Conservation (phyloP, 2,329 filamentous ascomycete species). For the Colletotrichum horii region DNA sequence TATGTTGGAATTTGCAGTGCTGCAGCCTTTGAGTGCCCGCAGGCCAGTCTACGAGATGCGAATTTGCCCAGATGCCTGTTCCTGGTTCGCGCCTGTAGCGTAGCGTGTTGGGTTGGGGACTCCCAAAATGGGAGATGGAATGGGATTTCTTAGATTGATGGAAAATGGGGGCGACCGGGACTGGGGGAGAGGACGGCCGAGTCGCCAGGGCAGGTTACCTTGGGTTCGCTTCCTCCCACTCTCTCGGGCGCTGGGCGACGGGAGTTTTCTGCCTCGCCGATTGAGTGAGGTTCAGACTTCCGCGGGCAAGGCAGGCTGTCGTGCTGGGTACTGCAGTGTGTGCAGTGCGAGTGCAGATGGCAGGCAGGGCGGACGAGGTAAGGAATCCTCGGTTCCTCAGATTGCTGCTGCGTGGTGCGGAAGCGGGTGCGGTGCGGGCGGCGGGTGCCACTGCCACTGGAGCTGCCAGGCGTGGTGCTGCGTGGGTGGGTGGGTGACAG, state of each 20-base stretch:
- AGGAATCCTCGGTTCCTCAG: not conserved
- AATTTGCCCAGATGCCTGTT: not conserved
- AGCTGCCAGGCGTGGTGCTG: not conserved
- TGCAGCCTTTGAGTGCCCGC: not conserved
- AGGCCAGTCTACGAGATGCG: not conserved
- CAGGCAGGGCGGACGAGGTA: not conserved
- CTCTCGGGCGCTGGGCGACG: not conserved
- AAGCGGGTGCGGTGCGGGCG: conserved; percentile 14
- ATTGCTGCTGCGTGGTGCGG: conserved; percentile 1
- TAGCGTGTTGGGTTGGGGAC: not conserved
- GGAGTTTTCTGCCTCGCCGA: not conserved
- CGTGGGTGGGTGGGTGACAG: not conserved
- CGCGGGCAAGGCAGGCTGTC: not conserved
- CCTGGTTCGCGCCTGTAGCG: not conserved
- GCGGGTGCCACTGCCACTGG: not conserved
- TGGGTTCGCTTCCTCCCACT: not conserved
- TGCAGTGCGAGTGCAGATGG: not conserved
- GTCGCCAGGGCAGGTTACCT: not conserved
- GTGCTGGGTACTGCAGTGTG: not conserved
- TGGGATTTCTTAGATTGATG: not conserved
- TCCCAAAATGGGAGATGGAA: not conserved
- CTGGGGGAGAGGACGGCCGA: not conserved
- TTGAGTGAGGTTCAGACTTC: not conserved
- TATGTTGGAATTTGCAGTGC: not conserved
- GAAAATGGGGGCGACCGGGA: not conserved